These are phyloP conservation scores for Colletotrichum lentis DNA, from an alignment of 2,329 filamentous ascomycete species.

Conservation along the genomic window DNA sequence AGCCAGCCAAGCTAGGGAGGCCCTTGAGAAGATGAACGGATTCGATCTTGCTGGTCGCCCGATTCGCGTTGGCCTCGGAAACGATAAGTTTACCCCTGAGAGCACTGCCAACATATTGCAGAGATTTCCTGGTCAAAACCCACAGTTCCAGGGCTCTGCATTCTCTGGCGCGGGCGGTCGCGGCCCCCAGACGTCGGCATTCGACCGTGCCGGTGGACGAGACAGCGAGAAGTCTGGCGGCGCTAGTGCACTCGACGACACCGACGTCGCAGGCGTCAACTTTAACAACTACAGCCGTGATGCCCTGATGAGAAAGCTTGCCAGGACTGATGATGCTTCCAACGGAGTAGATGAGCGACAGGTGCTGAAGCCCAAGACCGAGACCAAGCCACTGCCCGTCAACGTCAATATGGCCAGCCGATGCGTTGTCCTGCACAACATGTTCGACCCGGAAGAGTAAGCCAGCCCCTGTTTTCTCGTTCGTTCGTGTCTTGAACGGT, in stretches of 20 bases:
- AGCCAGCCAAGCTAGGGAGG: constrained; percentile 89
- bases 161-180: constrained; percentile 92
- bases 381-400: constrained; percentile 79
- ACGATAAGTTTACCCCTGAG: constrained; percentile 99
- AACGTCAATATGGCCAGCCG: constrained; percentile 92
- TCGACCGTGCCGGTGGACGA: constrained; percentile 88
- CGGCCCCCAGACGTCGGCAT: constrained; percentile 83
- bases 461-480: constrained; percentile 49
- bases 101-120: constrained; percentile 92
- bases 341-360: constrained; percentile 74
- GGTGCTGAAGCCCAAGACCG: constrained; percentile 79
- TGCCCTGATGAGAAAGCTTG: constrained; percentile 97
- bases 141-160: constrained; percentile 84
- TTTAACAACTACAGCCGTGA: constrained; percentile 99
- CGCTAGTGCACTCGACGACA: constrained; percentile 95
- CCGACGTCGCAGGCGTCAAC: constrained; percentile 96
- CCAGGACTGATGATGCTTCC: constrained; percentile 85
- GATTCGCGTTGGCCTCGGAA: constrained; percentile 98
- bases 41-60: constrained; percentile 97
- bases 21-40: constrained; percentile 98
- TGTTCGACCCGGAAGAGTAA: constrained; percentile 93
- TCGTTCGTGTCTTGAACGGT: background rate
- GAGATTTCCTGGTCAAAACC: constrained; percentile 85
- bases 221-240: constrained; percentile 90
- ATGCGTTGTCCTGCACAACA: constrained; percentile 93